These are phyloP conservation scores for Cordyceps cateniannulata DNA, from an alignment of 2,329 filamentous ascomycete species.

Conservation along the genomic window DNA sequence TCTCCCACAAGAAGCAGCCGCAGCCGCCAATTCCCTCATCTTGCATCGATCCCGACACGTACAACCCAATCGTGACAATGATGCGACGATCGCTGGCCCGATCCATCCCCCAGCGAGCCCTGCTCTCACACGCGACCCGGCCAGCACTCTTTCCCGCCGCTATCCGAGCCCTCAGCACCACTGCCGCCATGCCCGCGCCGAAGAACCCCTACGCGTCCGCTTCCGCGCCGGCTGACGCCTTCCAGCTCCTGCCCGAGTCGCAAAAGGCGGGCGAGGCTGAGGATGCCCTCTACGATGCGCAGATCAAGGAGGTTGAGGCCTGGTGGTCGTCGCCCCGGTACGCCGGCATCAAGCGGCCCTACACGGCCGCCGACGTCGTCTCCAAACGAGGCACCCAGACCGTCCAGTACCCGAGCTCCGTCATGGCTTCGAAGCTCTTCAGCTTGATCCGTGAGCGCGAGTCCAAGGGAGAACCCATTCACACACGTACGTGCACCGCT, in stretches of 20 bases:
- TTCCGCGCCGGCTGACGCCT: slow-evolving; percentile 59
- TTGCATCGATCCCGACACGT: not conserved
- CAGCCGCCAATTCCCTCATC: not conserved
- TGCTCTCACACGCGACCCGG: not conserved
- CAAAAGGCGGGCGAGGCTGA: slow-evolving; percentile 75
- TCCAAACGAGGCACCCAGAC: slow-evolving; percentile 85
- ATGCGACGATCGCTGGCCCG: slow-evolving; percentile 8
- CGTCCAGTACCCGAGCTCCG: slow-evolving; percentile 82
- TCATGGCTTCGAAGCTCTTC: slow-evolving; percentile 94
- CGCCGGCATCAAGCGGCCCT: slow-evolving; percentile 84
- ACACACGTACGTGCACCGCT: slow-evolving; percentile 64
- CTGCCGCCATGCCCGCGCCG: slow-evolving; percentile 26
- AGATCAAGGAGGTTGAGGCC: slow-evolving; percentile 75
- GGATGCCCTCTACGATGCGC: slow-evolving; percentile 76
- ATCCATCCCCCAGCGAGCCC: slow-evolving; percentile 8
- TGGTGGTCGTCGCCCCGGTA: slow-evolving; percentile 89
- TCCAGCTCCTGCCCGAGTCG: slow-evolving; percentile 74
- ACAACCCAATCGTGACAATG: not conserved
- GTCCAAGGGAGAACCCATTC: slow-evolving; percentile 77
- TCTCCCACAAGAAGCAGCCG: not conserved
- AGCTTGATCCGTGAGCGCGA: slow-evolving; percentile 74
- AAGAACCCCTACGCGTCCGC: slow-evolving; percentile 25
- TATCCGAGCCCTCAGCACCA: slow-evolving; percentile 25
- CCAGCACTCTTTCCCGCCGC: slow-evolving; percentile 7
- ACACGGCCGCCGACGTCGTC: slow-evolving; percentile 84